Evolutionary conservation across 768 basidiomycete genomes (phyloP).

Genomic region (Termitomyces sp.): DNA sequence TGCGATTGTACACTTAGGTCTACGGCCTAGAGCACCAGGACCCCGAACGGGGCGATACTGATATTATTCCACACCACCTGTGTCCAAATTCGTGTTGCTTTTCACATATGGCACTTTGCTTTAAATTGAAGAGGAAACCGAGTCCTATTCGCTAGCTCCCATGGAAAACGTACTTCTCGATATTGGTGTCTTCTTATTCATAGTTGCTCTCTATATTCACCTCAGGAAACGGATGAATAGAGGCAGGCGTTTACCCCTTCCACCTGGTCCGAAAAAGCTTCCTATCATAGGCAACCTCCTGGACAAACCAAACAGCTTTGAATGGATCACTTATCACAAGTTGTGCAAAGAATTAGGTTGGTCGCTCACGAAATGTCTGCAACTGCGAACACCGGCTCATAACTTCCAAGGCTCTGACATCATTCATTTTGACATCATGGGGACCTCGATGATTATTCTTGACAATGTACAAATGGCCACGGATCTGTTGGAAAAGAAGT

Average conservation of each 20-base stretch:
- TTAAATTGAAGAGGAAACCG: too few relatives aligned
- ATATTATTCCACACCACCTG: too few relatives aligned
- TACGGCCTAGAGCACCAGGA: too few relatives aligned
- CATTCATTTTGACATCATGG: slow-evolving; percentile 5
- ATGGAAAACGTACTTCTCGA: background rate
- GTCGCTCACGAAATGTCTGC: background rate
- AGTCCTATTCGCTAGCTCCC: too few relatives aligned
- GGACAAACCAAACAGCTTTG: background rate
- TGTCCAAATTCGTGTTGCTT: too few relatives aligned
- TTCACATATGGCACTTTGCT: too few relatives aligned
- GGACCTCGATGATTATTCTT: slow-evolving; percentile 19
- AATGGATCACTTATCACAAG: background rate
- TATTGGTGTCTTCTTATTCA: background rate
- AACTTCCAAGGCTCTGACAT: slow-evolving; percentile 10
- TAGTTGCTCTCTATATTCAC: background rate
- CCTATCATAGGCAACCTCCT: background rate
- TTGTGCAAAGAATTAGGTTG: background rate
- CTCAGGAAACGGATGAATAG: background rate
- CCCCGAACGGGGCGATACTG: too few relatives aligned
- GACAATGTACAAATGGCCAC: slow-evolving; percentile 15
- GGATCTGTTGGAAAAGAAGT: slow-evolving; percentile 20
- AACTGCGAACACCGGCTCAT: background rate
- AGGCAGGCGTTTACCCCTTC: too few relatives aligned
- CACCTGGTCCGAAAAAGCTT: background rate
- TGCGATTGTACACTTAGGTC: too few relatives aligned